Evolutionary conservation across 1,139 yeast species (phyloP), one percentile per base, ranked within the genome.

Genomic region (Magnusiomyces suaveolens): DNA sequence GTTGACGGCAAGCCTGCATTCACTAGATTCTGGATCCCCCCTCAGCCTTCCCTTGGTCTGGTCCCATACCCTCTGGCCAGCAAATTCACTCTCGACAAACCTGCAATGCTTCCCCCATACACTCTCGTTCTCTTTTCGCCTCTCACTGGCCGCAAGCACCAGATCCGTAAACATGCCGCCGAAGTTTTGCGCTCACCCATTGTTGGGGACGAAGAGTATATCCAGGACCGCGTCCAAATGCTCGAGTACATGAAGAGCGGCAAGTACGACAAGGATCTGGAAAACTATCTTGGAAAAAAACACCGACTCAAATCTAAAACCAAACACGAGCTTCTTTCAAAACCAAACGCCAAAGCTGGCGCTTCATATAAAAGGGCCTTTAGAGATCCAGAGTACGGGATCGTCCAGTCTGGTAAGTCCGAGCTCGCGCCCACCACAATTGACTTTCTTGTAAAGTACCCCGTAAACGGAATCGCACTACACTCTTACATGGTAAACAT

Each of bases 61-160:
- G 20, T 4, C 4, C 43, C 43, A n/a, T 38, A 38, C 20, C 18
- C 43, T 38, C n/a, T 38, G 18, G 43, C 16, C 16, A 38, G 43
- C 20, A 38, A 38, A 16, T 10, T 14, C 16, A 38, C 43, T 10
- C 43, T 38, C 18, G 43, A 38, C 20, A 16, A 38, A 3, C 46
- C 46, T 4, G 23, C 39, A 10, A 16, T 12, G 3, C 23, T 29
- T 2, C 23, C 49, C 26, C 46, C 46, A 4, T 23, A 33, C 1
- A 25, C 44, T 6, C 48, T 73, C 54, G 63, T 64, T 4, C 53
- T 66, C 1, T 57, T 76, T 33, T 72, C 74, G 53, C 64, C 76
- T 10, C 57, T 64, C 1, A 75, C 80, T 0, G 80, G 80, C 1
- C 65, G 72, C 48, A 76, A 75, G 55, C 79, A 75, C 54, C 81